Evolutionary conservation across 139 green algal genomes (phyloP), one percentile per base, ranked within the genome.

Genomic region (Trebouxia sp.): DNA sequence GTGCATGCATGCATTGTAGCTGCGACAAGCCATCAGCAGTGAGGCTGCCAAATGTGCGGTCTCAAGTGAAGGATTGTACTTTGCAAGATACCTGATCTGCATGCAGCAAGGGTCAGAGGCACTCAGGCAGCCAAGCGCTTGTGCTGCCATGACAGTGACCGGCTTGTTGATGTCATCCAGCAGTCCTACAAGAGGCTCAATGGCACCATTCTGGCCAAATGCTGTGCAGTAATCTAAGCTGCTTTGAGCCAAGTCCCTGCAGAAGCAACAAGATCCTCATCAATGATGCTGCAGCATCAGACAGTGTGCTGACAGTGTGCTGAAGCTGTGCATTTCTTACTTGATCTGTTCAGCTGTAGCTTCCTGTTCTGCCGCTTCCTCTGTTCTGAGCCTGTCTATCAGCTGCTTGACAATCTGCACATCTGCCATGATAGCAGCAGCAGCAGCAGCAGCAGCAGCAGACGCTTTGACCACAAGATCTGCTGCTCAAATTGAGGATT

Each of bases 311-410:
- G n/a, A n/a, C n/a, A n/a, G n/a, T n/a, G n/a, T n/a, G n/a, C n/a
- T n/a, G n/a, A n/a, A n/a, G n/a, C n/a, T n/a, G n/a, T n/a, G 26
- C 10, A 37, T 4, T 28, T 11, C 41, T 56, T 55, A 77, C 69
- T 77, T 77, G 12, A 77, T 77, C 69, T 77, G 37, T 24, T 77
- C 69, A 56, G 69, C 69, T 41, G 69, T 77, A 14, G 37, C 3
- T 51, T 77, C 37, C n/a, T 77, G 69, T 7, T 12, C 69, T 56
- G 41, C 41, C 8, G 26, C 42, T n/a, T 77, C 69, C 14, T 39
- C 41, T 56, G 69, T 41, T 22, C 69, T 38, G 39, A 77, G 24
- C 37, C 43, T 51, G 11, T 55, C 41, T 1, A 77, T 14, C 10
- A 77, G 43, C 69, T 77, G 69, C 39, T 55, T 53, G 11, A 77